phyloP scores from a whole-genome alignment of 2,329 filamentous ascomycete genomes.

The Cladophialophora bantiana region DNA sequence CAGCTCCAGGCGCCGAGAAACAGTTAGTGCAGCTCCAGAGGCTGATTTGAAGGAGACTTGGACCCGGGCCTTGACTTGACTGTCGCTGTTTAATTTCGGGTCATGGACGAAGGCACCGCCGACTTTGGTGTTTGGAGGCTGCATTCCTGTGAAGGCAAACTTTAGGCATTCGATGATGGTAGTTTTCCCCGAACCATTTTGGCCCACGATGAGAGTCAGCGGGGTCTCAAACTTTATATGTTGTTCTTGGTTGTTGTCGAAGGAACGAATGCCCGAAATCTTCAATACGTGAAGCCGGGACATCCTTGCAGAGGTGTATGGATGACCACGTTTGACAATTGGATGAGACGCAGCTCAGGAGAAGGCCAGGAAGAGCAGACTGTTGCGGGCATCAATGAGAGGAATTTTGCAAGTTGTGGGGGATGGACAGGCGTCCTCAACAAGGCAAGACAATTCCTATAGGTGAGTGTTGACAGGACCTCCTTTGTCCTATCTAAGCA shows the following conservation, averaged over 20 bases:
- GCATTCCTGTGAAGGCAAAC: slow-evolving; percentile 93
- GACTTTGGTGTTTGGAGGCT: slow-evolving; percentile 83
- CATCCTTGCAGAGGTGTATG: slow-evolving; percentile 30
- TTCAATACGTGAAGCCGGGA: slow-evolving; percentile 86
- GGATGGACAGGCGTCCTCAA: not conserved
- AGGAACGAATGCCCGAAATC: slow-evolving; percentile 86
- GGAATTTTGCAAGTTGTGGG: not conserved
- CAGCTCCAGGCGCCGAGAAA: slow-evolving; percentile 82
- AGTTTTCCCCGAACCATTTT: slow-evolving; percentile 97
- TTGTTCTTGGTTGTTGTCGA: slow-evolving; percentile 75
- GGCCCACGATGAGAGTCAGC: slow-evolving; percentile 93
- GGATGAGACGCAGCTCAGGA: not conserved
- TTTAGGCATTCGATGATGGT: slow-evolving; percentile 99
- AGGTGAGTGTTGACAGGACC: not conserved
- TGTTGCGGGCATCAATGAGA: not conserved
- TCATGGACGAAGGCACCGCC: slow-evolving; percentile 96
- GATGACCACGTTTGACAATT: not conserved
- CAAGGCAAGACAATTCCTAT: not conserved
- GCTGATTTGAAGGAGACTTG: slow-evolving; percentile 86
- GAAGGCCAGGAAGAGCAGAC: not conserved
- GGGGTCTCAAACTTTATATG: slow-evolving; percentile 88
- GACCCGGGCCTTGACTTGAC: slow-evolving; percentile 88
- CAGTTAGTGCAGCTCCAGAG: slow-evolving; percentile 78
- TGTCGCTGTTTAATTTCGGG: slow-evolving; percentile 84
- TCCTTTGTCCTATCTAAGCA: not conserved